Evolutionary conservation across 2,329 filamentous ascomycete species (phyloP).

Genomic region (Xylaria multiplex): DNA sequence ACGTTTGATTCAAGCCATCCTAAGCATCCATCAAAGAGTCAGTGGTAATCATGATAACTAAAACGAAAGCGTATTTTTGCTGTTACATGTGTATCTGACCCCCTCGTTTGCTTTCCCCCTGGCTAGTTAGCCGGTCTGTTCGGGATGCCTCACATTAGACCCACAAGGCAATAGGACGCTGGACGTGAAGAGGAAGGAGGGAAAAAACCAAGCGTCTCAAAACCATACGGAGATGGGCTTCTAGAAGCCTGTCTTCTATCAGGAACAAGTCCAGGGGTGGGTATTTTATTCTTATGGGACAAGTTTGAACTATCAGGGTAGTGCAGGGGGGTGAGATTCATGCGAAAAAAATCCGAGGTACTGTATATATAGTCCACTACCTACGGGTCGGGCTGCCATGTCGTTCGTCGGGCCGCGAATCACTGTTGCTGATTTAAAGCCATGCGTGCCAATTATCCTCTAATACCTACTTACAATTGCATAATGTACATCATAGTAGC

Average conservation of each 20-base stretch:
- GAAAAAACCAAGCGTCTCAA: slow-evolving; percentile 8
- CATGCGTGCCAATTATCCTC: slow-evolving; percentile 15
- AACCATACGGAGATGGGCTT: slow-evolving; percentile 14
- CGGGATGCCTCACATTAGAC: slow-evolving; percentile 12
- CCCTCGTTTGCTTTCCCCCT: slow-evolving; percentile 1
- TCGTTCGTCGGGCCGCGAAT: slow-evolving; percentile 24
- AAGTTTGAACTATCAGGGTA: slow-evolving; percentile 22
- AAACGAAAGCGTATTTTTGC: neutral
- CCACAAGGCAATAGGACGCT: slow-evolving; percentile 12
- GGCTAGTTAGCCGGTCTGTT: neutral
- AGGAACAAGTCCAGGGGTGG: slow-evolving; percentile 1
- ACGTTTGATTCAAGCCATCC: slow-evolving; percentile 6
- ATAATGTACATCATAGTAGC: neutral
- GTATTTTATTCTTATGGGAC: slow-evolving; percentile 9
- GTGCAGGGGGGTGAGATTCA: slow-evolving; percentile 22
- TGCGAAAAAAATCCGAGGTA: slow-evolving; percentile 16
- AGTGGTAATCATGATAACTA: slow-evolving; percentile 3
- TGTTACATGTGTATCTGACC: slow-evolving; percentile 3
- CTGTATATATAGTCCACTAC: slow-evolving; percentile 5
- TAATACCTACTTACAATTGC: slow-evolving; percentile 10
- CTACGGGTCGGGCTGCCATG: slow-evolving; percentile 24
- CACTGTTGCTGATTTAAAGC: neutral
- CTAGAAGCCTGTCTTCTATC: slow-evolving; percentile 15
- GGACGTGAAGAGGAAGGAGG: slow-evolving; percentile 1
- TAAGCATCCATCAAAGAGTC: slow-evolving; percentile 16